phyloP scores from a whole-genome alignment of 2,329 filamentous ascomycete genomes.

The Teratosphaeriaceae sp. region DNA sequence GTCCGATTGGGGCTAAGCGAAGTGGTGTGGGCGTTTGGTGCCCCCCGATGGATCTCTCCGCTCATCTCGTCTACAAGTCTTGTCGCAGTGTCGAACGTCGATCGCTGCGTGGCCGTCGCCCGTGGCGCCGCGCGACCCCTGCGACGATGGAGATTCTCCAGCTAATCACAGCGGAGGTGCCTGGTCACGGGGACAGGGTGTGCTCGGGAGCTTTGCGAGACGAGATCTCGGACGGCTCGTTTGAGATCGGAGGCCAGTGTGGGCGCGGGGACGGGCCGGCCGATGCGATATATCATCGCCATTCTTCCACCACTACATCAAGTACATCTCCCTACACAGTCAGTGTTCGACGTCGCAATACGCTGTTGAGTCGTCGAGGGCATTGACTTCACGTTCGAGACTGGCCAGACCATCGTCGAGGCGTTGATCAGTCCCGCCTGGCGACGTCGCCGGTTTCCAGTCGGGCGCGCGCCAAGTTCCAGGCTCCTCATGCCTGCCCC shows the following conservation, averaged over 20 bases:
- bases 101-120: slow-evolving; percentile 7
- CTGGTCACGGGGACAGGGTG: slow-evolving; percentile 1
- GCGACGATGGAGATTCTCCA: background rate
- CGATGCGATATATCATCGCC: background rate
- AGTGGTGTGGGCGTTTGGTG: background rate
- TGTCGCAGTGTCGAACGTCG: slow-evolving; percentile 5
- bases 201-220: slow-evolving; percentile 7
- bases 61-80: slow-evolving; percentile 8
- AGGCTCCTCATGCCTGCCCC: background rate
- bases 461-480: background rate
- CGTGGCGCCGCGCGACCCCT: no score
- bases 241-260: slow-evolving; percentile 4
- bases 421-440: background rate
- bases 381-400: background rate
- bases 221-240: slow-evolving; percentile 7
- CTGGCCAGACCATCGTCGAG: background rate
- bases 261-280: background rate
- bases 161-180: slow-evolving; percentile 4
- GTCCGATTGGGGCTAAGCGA: slow-evolving; percentile 4
- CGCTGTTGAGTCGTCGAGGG: background rate
- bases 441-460: background rate
- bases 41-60: no score
- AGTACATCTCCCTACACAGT: background rate
- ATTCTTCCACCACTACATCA: background rate
- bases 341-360: background rate